Evolutionary conservation across 169 alveolate species (phyloP), one percentile per base, ranked within the genome.

Genomic region (Plasmodium fragile): DNA sequence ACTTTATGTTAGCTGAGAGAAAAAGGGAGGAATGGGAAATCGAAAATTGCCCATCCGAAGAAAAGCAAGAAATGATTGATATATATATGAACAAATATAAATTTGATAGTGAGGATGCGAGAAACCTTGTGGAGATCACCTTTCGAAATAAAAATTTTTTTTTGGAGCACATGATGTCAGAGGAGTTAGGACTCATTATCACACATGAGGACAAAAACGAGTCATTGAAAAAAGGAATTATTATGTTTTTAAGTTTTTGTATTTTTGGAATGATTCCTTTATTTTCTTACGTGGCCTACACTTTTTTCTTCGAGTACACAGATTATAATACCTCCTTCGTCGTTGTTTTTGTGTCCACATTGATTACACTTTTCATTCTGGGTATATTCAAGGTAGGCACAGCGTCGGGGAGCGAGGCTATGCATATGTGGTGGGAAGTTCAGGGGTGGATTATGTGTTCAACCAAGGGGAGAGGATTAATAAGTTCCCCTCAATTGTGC

Each of bases 151-250:
- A 96, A 82, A 95, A 96, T 65, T 98, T 97, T 80, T 98, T 98
- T 94, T 95, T 98, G 41, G 97, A 96, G 65, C 98, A 98, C 93
- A 98, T 97, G 99, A 98, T 98, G 99, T 97, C 96, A 25, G 99
- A 98, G 95, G 99, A 97, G 84, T 93, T 97, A 73, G 98, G 98
- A 11, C 96, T 97, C 28, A 77, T 98, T 70, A 34, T 95, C 73
- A 90, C 95, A 3, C 96, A 96, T 45, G 91, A 95, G 59, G 98
- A 95, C 36, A 95, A 95, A 71, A 96, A 97, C 65, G 96, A 97
- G 25, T 92, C 97, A 3, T 43, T 95, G 41, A 95, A 93, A 91
- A 82, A 96, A 83, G 99, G 98, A 45, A 78, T 95, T 83, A 81
- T 97, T 41, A 98, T 97, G 98, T 97, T 96, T 92, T 92, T 95